Evolutionary conservation across 2,329 filamentous ascomycete species (phyloP).

Genomic region (Didymella exigua): DNA sequence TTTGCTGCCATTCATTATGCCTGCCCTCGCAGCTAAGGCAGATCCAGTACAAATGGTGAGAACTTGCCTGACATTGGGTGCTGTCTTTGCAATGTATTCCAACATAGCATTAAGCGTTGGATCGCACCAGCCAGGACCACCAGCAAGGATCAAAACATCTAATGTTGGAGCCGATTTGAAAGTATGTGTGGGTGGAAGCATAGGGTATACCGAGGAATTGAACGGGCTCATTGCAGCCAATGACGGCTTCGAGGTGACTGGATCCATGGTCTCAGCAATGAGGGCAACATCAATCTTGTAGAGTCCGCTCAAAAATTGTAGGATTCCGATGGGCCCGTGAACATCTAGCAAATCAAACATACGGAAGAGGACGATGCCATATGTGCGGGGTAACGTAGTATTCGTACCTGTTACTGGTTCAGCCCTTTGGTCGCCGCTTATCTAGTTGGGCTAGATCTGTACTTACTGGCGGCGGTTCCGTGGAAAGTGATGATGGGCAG

Average conservation of each 20-base stretch:
- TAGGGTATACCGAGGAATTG: constrained; percentile 42
- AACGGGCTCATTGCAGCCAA: constrained; percentile 30
- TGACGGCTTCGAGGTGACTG: constrained; percentile 33
- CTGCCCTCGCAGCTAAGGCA: constrained; percentile 61
- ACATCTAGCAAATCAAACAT: constrained; percentile 39
- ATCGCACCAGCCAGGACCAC: constrained; percentile 58
- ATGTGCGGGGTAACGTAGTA: constrained; percentile 26
- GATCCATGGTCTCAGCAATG: constrained; percentile 35
- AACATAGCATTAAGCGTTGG: constrained; percentile 43
- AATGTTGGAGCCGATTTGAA: constrained; percentile 59
- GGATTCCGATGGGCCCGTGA: constrained; percentile 51
- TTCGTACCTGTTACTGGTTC: constrained; percentile 3
- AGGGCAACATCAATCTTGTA: constrained; percentile 30
- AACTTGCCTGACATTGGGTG: constrained; percentile 59
- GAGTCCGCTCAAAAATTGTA: constrained; percentile 40
- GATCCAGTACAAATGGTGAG: constrained; percentile 71
- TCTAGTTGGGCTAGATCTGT: not conserved
- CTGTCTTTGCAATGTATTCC: constrained; percentile 56
- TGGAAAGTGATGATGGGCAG: not conserved
- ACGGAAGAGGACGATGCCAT: constrained; percentile 36
- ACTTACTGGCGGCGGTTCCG: not conserved
- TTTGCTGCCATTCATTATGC: constrained; percentile 62
- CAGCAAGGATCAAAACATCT: constrained; percentile 69
- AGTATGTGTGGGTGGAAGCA: constrained; percentile 57
- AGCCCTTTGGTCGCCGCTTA: not conserved